Evolutionary conservation across 2,329 filamentous ascomycete species (phyloP).

Genomic region (Shiraia bambusicola): DNA sequence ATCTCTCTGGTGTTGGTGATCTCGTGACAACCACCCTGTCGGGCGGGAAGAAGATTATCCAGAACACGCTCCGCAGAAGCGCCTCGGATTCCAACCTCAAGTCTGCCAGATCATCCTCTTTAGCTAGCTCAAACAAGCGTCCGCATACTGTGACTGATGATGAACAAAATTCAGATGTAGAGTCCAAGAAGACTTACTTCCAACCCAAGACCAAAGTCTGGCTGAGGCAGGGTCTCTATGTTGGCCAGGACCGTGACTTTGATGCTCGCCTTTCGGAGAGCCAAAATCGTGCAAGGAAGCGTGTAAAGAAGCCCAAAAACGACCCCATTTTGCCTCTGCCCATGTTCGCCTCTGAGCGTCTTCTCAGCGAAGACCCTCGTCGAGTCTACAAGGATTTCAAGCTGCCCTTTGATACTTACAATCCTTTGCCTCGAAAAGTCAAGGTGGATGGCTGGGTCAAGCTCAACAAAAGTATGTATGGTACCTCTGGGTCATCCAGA

Average conservation of each 20-base stretch:
- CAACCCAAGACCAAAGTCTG: conserved; percentile 67
- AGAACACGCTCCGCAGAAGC: conserved; percentile 30
- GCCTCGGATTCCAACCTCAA: conserved; percentile 28
- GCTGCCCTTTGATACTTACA: conserved; percentile 86
- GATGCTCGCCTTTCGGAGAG: conserved; percentile 51
- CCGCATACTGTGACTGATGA: conserved; percentile 22
- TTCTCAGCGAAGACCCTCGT: conserved; percentile 61
- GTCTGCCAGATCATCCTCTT: conserved; percentile 13
- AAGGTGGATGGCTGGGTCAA: conserved; percentile 93
- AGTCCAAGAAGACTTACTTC: conserved; percentile 22
- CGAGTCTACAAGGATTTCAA: conserved; percentile 70
- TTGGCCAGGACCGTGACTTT: conserved; percentile 66
- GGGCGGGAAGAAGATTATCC: conserved; percentile 39
- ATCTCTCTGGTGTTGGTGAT: conserved; percentile 32
- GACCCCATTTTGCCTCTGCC: conserved; percentile 70
- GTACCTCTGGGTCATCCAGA: conserved; percentile 7
- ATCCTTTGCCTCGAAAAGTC: conserved; percentile 80
- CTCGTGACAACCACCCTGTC: conserved; percentile 37
- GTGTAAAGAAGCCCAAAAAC: conserved; percentile 41
- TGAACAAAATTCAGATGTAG: conserved; percentile 15
- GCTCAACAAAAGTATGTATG: conserved; percentile 77
- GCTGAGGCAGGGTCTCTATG: conserved; percentile 80
- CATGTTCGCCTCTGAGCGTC: conserved; percentile 73
- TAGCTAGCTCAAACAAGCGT: conserved; percentile 23
- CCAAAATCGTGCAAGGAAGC: conserved; percentile 43